Base-by-base conservation (phyloP, 1,284 basidiomycete species). In the Pseudozyma sp. region DNA sequence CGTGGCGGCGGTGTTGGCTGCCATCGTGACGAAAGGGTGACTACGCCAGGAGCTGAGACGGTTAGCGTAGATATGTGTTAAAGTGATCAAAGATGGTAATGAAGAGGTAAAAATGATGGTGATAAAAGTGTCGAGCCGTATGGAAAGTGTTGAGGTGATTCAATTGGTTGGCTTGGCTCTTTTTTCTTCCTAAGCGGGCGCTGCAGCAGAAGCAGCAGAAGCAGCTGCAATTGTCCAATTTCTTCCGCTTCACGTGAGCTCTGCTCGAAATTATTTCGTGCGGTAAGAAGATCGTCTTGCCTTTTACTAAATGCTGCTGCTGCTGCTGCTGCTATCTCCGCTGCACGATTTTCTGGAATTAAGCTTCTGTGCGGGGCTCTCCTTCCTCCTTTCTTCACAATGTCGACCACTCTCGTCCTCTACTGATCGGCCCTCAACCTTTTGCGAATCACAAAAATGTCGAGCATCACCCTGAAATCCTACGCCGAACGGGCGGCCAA, bases 401-500 rank as follows among this genome's bases (percentile, higher is more conserved):
- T 54, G 70, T 72, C 70, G 70, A 72, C 63, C 63, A 71, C 49
- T 59, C 18, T 19, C 21, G 50, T 60, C 57, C 58, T 53, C 31
- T 18, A 57, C 39, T 49, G 56, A 25, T 21, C 19, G 21, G 16
- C 16, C 19, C 25, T 43, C 40, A n/a, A 18, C n/a, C 50, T 16
- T 19, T 13, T 8, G 21, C n/a, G 12, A 35, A 35, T 16, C 2
- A 18, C 25, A 5, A 57, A 1, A 40, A 76, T 72, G 69, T 65
- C 70, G 50, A 72, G 65, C 59, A 73, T 76, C 66, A 73, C 66
- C 3, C 63, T 49, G 8, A 44, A 70, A 25, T 66, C 79, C 14
- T 83, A 83, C 63, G 78, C 74, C n/a, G 51, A 60, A 14, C 78
- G 82, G 1, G 73, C 76, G 9, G 63, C 68, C 35, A 52, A 50